These are phyloP conservation scores for Dillenia turbinata DNA, from an alignment of 164 flowering plant species.

Conservation along the genomic window DNA sequence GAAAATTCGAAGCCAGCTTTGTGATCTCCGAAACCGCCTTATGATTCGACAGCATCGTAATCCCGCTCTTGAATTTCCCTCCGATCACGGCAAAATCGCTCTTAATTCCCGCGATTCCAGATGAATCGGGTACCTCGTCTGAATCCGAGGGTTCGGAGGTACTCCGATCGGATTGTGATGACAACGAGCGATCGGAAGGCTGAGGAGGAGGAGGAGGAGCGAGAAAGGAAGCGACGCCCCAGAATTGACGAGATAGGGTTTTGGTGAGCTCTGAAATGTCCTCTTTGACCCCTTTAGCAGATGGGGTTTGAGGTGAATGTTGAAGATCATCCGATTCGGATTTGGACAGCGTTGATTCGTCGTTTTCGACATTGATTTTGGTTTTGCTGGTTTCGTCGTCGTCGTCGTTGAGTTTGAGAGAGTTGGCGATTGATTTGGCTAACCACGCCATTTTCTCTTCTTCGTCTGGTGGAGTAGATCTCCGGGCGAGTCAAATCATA, in stretches of 20 bases:
- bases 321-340: constrained; percentile 2
- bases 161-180: no score
- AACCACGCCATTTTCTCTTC: constrained; percentile 62
- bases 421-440: constrained; percentile 65
- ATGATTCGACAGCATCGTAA: constrained; percentile 49
- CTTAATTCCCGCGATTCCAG: constrained; percentile 39
- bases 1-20: constrained; percentile 59
- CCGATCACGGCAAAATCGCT: constrained; percentile 68
- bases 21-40: constrained; percentile 53
- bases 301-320: constrained; percentile 10
- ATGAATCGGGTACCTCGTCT: constrained; percentile 14
- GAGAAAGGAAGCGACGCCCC: constrained; percentile 81
- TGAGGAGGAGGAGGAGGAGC: constrained; percentile 46
- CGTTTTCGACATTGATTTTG: not conserved
- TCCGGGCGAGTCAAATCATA: no score
- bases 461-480: no score
- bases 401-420: constrained; percentile 51
- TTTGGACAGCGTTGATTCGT: not conserved
- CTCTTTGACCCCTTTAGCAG: constrained; percentile 74
- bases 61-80: constrained; percentile 54
- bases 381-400: constrained; percentile 9
- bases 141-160: not conserved
- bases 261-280: constrained; percentile 72
- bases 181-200: no score
- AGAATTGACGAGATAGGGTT: constrained; percentile 58